Evolutionary conservation across 306 rosid species (phyloP).

Genomic region (Cajanus cajan): DNA sequence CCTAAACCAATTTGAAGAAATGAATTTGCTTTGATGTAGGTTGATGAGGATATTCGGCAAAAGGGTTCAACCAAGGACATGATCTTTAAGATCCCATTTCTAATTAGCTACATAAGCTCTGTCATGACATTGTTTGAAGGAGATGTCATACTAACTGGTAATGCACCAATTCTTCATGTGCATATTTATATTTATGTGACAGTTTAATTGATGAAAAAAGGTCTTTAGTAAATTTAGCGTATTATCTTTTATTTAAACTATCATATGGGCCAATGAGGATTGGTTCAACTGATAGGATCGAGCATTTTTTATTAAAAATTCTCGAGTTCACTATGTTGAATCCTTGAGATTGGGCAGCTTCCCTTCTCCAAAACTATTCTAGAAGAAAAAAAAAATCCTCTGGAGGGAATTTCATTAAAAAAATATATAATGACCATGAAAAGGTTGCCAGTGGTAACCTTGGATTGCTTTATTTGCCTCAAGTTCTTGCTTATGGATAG

Average conservation of each 20-base stretch:
- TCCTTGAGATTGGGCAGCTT: background rate
- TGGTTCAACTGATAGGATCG: background rate
- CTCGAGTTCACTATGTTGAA: background rate
- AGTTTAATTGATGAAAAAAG: background rate
- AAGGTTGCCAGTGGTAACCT: background rate
- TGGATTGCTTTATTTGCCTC: background rate
- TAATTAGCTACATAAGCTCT: constrained; percentile 88
- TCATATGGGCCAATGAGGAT: background rate
- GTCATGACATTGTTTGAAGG: constrained; percentile 88
- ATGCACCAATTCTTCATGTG: background rate
- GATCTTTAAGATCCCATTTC: constrained; percentile 90
- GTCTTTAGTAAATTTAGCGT: background rate
- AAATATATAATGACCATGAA: background rate
- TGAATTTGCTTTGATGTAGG: constrained; percentile 49
- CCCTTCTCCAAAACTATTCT: background rate
- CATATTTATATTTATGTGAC: background rate
- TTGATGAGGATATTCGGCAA: constrained; percentile 83
- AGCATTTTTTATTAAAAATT: background rate
- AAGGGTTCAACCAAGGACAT: constrained; percentile 93
- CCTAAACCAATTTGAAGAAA: constrained; percentile 14
- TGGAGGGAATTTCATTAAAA: background rate
- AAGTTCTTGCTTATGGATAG: background rate
- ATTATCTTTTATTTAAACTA: background rate
- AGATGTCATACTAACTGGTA: constrained; percentile 95
- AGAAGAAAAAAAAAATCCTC: background rate